Evolutionary conservation across 345 rosid species (phyloP).

Genomic region (Syzygium oleosum): DNA sequence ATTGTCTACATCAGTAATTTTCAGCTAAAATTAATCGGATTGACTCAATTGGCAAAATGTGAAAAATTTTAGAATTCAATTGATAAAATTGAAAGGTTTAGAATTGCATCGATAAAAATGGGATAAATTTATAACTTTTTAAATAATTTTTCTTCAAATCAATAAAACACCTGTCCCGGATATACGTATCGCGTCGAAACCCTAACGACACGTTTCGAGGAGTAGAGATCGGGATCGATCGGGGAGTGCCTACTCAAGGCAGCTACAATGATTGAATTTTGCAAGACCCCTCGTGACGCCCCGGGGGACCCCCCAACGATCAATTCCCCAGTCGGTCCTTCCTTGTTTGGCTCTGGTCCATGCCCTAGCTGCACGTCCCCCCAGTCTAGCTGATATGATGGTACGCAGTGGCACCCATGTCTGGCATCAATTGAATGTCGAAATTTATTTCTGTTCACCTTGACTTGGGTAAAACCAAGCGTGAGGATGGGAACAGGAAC

Average conservation of each 20-base stretch:
- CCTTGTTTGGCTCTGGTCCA: neutral
- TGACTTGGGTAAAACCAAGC: neutral
- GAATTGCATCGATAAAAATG: too few species aligned
- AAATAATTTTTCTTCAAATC: neutral
- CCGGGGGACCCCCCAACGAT: neutral
- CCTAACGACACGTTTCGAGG: neutral
- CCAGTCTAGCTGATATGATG: neutral
- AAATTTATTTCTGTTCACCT: neutral
- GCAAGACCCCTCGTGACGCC: neutral
- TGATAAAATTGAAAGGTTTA: too few species aligned
- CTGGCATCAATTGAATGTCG: neutral
- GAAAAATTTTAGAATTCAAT: rapidly evolving
- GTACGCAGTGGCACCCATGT: neutral
- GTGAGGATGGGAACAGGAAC: neutral
- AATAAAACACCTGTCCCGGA: neutral
- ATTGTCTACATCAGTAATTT: too few species aligned
- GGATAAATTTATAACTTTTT: too few species aligned
- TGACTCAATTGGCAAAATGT: too few species aligned
- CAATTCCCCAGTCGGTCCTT: neutral
- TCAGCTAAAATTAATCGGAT: too few species aligned
- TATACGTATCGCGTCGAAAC: neutral
- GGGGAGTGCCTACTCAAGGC: neutral
- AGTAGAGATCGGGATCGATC: neutral
- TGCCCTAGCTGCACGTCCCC: neutral
- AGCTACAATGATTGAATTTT: neutral